Evolutionary conservation across 2,329 filamentous ascomycete species (phyloP).

Genomic region (Cordyceps fumosorosea): DNA sequence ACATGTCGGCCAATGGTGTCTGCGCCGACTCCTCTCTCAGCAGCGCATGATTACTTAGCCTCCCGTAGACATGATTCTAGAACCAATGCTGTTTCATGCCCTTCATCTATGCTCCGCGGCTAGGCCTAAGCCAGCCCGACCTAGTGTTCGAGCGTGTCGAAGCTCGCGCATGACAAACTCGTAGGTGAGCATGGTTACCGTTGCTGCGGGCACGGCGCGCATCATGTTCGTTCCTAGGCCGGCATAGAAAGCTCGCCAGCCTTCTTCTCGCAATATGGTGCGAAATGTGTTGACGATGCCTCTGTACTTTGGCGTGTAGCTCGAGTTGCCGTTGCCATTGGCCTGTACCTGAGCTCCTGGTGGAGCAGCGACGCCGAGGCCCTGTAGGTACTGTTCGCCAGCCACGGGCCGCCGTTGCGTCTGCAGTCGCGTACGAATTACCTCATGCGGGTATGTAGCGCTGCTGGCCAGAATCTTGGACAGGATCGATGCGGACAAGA

Average conservation of each 20-base stretch:
- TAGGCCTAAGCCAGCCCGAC: constrained; percentile 26
- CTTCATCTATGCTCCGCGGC: not conserved
- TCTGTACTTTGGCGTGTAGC: constrained; percentile 54
- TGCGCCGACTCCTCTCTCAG: not conserved
- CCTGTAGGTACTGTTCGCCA: constrained; percentile 45
- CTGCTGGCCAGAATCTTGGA: constrained; percentile 94
- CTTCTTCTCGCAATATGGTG: constrained; percentile 83
- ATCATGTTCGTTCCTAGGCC: constrained; percentile 98
- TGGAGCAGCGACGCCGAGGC: constrained; percentile 37
- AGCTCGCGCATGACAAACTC: constrained; percentile 63
- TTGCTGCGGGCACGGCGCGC: constrained; percentile 87
- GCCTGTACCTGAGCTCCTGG: constrained; percentile 28
- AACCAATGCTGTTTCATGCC: not conserved
- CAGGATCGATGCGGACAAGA: constrained; percentile 80
- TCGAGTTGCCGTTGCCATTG: constrained; percentile 17
- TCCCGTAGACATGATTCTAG: not conserved
- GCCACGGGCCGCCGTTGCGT: constrained; percentile 74
- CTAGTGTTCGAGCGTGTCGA: constrained; percentile 36
- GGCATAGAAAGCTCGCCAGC: constrained; percentile 94
- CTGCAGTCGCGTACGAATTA: constrained; percentile 86
- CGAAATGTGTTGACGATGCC: constrained; percentile 77
- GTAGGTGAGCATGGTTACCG: constrained; percentile 96
- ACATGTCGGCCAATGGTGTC: not conserved
- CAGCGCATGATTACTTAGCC: not conserved
- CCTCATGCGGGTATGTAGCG: constrained; percentile 94